Evolutionary conservation across 257 asterid species (phyloP).

Genomic region (Anisodus acutangulus): DNA sequence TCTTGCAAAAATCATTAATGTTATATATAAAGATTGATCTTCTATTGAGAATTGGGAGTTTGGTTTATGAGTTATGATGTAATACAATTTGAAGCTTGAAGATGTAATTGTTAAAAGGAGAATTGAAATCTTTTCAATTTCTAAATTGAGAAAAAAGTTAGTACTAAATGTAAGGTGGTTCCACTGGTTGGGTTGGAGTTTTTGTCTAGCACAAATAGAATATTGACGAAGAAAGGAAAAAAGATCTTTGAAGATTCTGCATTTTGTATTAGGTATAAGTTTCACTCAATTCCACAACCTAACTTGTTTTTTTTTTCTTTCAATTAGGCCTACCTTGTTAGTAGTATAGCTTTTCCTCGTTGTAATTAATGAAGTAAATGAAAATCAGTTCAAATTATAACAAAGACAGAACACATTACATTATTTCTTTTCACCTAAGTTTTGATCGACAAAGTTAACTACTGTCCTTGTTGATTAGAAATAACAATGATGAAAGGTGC

Average conservation of each 20-base stretch:
- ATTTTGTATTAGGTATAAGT: neutral
- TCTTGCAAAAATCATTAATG: constrained; percentile 9
- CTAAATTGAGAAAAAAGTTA: neutral
- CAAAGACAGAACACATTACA: neutral
- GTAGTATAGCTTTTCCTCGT: neutral
- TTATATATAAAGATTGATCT: neutral
- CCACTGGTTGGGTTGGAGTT: neutral
- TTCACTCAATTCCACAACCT: neutral
- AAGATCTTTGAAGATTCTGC: neutral
- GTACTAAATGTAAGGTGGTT: neutral
- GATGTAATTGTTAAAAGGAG: neutral
- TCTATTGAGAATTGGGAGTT: neutral
- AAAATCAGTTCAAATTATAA: neutral
- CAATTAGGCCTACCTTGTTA: neutral
- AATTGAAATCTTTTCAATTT: neutral
- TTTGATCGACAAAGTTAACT: neutral
- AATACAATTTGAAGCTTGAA: neutral
- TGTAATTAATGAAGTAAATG: neutral
- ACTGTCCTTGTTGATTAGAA: neutral
- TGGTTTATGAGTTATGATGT: neutral
- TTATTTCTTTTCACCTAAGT: no score
- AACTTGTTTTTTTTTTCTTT: neutral
- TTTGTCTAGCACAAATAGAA: neutral
- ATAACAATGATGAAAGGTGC: neutral
- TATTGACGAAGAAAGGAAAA: neutral